Conservation (phyloP, 305 asterid species). For the Solanum aculeatissimum region DNA sequence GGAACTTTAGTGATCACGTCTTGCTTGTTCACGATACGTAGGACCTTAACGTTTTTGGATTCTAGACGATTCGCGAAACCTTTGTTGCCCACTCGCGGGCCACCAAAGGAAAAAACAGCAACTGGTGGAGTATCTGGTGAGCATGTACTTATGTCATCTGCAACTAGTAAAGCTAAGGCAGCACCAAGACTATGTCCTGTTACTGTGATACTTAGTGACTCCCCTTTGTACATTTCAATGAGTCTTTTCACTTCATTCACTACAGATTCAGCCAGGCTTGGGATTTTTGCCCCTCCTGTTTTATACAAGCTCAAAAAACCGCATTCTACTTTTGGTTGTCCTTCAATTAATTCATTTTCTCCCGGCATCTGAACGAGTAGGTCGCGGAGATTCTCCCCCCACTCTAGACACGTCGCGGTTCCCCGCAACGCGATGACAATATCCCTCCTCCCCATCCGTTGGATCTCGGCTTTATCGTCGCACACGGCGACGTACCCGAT, state of each 20-base stretch:
- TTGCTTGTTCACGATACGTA: constrained; percentile 59
- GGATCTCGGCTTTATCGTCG: constrained; percentile 57
- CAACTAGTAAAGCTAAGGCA: constrained; percentile 67
- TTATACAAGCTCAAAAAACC: constrained; percentile 58
- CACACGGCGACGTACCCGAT: constrained; percentile 87
- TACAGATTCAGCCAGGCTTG: constrained; percentile 62
- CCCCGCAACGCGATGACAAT: constrained; percentile 87
- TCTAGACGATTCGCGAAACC: constrained; percentile 38
- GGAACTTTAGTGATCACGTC: constrained; percentile 77
- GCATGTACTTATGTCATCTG: constrained; percentile 52
- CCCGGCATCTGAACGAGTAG: constrained; percentile 28
- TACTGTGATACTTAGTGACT: constrained; percentile 62
- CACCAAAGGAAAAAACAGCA: constrained; percentile 81
- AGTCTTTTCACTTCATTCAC: constrained; percentile 51
- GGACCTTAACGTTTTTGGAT: constrained; percentile 44
- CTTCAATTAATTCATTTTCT: background rate
- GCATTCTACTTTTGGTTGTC: constrained; percentile 56
- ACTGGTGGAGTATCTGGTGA: constrained; percentile 47
- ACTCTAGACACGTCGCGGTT: constrained; percentile 90
- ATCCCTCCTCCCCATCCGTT: constrained; percentile 87
- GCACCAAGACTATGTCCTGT: constrained; percentile 95
- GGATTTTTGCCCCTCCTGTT: constrained; percentile 60
- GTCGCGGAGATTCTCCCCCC: constrained; percentile 79
- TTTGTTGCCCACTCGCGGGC: constrained; percentile 84
- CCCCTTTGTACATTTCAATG: constrained; percentile 63